Base-by-base conservation (phyloP, 345 rosid species). In the Firmiana major region DNA sequence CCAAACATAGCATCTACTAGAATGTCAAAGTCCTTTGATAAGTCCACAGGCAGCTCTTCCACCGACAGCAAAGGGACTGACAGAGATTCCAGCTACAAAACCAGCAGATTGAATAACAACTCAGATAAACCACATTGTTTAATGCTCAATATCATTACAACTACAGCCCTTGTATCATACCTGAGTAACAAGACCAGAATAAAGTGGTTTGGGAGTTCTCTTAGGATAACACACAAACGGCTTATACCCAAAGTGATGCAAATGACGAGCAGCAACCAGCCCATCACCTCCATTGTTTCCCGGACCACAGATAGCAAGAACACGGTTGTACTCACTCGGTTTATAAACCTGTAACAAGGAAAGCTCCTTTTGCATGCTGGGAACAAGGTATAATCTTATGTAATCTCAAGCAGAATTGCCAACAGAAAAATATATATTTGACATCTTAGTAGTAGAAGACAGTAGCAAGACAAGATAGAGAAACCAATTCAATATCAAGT, bases 241-340 rank as follows among this genome's bases (percentile, higher is more conserved):
- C 76, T 85, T 90, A 81, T 90, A 93, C 26, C 97, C 97, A 82
- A 95, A 94, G 71, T 94, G 97, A 82, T 87, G 66, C 79, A 96
- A 46, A 31, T 69, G 73, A 26, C 73, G 57, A 24, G 73, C 73
- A 69, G 73, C 94, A 57, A 96, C 99, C 57, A 96, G 81, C 24
- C 99, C 99, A 85, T 96, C 98, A 66, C 98, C 99, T 63, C 99
- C 99, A 79, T 96, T 96, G 78, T 96, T 96, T 73, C 99, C 99
- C 58, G 98, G 99, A 36, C 97, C 98, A 66, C 99, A 93, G 21
- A 92, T 88, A 1, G 84, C 93, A 81, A 93, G 90, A 73, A 92
- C 91, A 5, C 92, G 96, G 63, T 74, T 85, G 81, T 69, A 48
- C 22, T 46, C 73, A 26, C 57, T 69, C 0, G 73, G 73, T 46